A percentile compares a stretch with the other conserved stretches of the same genome.
These are phyloP conservation scores for Plasmodium inui DNA, from an alignment of 169 alveolate species.

Conservation along the genomic window DNA sequence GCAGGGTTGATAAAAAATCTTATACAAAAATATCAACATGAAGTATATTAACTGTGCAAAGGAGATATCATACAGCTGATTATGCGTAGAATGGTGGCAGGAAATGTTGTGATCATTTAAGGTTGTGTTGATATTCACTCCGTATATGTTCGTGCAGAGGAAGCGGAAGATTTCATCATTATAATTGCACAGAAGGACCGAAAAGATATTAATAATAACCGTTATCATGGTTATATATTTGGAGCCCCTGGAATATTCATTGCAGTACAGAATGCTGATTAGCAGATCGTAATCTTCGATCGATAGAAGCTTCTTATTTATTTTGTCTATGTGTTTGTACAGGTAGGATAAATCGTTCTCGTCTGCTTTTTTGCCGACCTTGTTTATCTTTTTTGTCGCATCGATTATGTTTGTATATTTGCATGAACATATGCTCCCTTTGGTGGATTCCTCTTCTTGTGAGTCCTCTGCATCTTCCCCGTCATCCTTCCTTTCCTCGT, in stretches of 20 bases:
- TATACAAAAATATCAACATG: constrained; percentile 61
- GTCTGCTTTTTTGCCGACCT: neutral
- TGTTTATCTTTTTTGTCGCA: neutral
- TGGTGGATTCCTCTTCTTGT: neutral
- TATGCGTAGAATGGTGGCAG: neutral
- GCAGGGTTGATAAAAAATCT: constrained; percentile 55
- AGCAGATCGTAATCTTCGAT: constrained; percentile 29
- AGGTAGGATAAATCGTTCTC: neutral
- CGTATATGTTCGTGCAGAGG: constrained; percentile 46
- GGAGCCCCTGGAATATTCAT: constrained; percentile 40
- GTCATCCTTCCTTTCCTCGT: neutral
- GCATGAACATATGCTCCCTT: neutral
- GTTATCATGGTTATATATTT: constrained; percentile 65
- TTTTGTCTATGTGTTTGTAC: constrained; percentile 27
- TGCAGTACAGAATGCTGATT: constrained; percentile 26
- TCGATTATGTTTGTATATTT: neutral
- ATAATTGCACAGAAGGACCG: constrained; percentile 45
- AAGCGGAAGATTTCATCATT: constrained; percentile 37
- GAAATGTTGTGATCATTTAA: constrained; percentile 12
- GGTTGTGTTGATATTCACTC: constrained; percentile 7
- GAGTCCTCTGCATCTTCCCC: neutral
- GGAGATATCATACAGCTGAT: constrained; percentile 60
- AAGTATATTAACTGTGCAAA: constrained; percentile 72
- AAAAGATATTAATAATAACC: constrained; percentile 60
- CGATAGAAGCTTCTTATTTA: constrained; percentile 9